Percentiles rank a stretch among this genome's conserved stretches.
Evolutionary conservation across 371 early-diverging fungal species (phyloP).

Genomic region (Capillidium rhysosporum): DNA sequence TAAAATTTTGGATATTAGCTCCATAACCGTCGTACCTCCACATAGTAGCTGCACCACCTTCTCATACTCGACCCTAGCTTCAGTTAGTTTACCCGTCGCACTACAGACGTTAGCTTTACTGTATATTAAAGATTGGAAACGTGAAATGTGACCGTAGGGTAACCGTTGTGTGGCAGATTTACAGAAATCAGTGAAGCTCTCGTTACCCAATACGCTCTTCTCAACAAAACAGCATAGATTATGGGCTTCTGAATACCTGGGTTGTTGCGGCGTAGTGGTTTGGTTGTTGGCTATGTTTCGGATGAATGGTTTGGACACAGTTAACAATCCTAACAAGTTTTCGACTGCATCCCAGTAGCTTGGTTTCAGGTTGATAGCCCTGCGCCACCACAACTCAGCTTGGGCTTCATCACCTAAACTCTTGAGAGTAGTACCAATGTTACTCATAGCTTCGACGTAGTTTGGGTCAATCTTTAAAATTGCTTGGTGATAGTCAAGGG

Average conservation of each 20-base stretch:
- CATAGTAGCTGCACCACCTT: constrained; percentile 49
- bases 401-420: constrained; percentile 48
- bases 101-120: constrained; percentile 65
- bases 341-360: constrained; percentile 87
- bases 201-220: constrained; percentile 23
- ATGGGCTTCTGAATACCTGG: constrained; percentile 55
- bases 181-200: constrained; percentile 7
- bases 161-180: constrained; percentile 2
- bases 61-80: constrained; percentile 60
- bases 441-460: constrained; percentile 82
- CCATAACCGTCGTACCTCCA: constrained; percentile 35
- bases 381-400: constrained; percentile 75
- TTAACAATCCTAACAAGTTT: constrained; percentile 65
- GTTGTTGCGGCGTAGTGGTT: constrained; percentile 10
- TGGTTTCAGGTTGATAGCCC: constrained; percentile 61
- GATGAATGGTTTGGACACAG: constrained; percentile 14
- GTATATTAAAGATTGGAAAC: constrained; percentile 58
- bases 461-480: constrained; percentile 60
- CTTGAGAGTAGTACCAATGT: constrained; percentile 72
- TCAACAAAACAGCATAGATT: constrained; percentile 65
- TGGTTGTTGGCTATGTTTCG: too few species aligned
- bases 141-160: constrained; percentile 15
- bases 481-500: constrained; percentile 53
- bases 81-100: constrained; percentile 47
- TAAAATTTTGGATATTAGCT: constrained; percentile 19